Evolutionary conservation across 345 rosid genomes (phyloP).

Genomic region (Lepidium africanum): DNA sequence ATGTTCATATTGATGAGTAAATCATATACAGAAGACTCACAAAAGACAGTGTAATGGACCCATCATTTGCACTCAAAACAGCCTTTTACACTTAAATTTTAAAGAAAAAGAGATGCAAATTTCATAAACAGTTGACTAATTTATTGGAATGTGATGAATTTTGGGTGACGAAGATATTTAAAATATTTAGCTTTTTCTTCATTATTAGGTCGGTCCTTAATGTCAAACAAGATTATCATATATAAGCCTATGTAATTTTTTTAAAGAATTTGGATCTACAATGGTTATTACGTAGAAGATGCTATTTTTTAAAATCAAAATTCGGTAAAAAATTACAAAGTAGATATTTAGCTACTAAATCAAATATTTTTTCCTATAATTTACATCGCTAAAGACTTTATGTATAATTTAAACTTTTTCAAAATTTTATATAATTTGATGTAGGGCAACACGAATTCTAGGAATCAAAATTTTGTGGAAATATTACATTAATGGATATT

Average conservation of each 20-base stretch:
- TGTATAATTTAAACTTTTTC: no score
- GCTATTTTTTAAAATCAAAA: no score
- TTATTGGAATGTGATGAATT: constrained; percentile 25
- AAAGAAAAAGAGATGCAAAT: neutral
- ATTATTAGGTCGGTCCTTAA: constrained; percentile 27
- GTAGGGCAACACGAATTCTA: no score
- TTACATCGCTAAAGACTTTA: no score
- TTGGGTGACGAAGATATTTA: constrained; percentile 2
- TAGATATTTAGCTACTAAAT: no score
- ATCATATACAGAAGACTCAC: constrained; percentile 15
- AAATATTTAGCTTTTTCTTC: constrained; percentile 17
- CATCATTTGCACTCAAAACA: constrained; percentile 10
- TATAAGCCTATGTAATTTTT: neutral
- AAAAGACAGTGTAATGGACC: constrained; percentile 1
- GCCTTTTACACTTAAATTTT: neutral
- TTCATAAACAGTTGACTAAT: constrained; percentile 12
- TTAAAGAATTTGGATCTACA: no score
- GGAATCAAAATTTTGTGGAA: no score
- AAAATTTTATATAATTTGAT: neutral
- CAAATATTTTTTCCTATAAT: no score
- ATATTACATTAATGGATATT: no score
- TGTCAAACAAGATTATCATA: constrained; percentile 21
- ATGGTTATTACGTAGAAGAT: no score
- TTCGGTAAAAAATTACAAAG: no score
- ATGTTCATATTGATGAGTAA: neutral